Evolutionary conservation across 495 filamentous ascomycete species (phyloP).

Genomic region (Trichoderma asperelloides): DNA sequence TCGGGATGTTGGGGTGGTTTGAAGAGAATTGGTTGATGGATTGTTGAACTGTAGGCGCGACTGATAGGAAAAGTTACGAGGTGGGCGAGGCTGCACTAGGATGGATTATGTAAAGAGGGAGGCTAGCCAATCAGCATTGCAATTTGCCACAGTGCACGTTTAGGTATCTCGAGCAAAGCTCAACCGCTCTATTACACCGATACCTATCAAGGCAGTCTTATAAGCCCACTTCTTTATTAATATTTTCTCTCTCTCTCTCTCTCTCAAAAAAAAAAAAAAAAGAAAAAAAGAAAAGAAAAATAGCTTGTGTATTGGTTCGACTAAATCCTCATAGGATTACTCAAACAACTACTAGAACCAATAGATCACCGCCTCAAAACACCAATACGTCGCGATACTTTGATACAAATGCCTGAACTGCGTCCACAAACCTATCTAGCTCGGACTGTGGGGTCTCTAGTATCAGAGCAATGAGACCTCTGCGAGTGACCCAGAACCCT

Average conservation of each 20-base stretch:
- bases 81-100: not conserved
- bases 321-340: not conserved
- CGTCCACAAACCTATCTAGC: conserved; percentile 21
- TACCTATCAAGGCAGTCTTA: no score
- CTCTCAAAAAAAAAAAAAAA: no score
- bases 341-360: not conserved
- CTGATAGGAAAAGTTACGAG: not conserved
- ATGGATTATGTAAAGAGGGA: not conserved
- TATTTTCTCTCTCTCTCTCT: no score
- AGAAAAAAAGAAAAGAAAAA: no score
- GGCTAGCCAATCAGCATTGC: not conserved
- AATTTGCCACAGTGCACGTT: no score
- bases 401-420: conserved; percentile 12
- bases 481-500: conserved; percentile 30
- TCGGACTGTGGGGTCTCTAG: conserved; percentile 29
- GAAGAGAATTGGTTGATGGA: not conserved
- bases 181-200: no score
- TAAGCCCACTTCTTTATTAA: no score
- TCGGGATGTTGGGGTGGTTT: not conserved
- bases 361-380: not conserved
- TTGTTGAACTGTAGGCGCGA: not conserved
- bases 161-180: no score
- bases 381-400: not conserved
- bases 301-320: no score
- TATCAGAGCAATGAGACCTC: conserved; percentile 29